Percentiles rank a stretch among this genome's conserved stretches.
Evolutionary conservation across 2,329 filamentous ascomycete genomes (phyloP).

Genomic region (Epicoccum sorghinum): DNA sequence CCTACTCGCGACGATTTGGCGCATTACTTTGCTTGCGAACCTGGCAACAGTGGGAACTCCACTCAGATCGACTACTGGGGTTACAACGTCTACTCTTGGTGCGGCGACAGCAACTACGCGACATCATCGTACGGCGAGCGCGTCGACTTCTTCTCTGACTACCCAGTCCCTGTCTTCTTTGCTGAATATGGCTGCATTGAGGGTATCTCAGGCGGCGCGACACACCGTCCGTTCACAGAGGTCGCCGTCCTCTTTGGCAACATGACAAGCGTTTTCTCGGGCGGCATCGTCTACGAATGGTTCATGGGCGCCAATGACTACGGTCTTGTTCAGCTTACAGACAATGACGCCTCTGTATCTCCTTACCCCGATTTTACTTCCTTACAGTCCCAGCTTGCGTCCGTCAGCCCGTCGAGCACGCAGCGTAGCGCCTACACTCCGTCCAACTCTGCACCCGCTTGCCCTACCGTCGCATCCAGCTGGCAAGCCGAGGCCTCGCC

Average conservation of each 20-base stretch:
- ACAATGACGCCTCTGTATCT: slow-evolving; percentile 64
- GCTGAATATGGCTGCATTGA: slow-evolving; percentile 96
- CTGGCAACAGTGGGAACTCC: slow-evolving; percentile 46
- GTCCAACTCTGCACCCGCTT: slow-evolving; percentile 70
- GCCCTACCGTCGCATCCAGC: slow-evolving; percentile 67
- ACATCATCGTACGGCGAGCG: slow-evolving; percentile 80
- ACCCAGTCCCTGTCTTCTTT: slow-evolving; percentile 95
- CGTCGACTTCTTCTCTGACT: slow-evolving; percentile 83
- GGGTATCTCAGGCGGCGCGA: slow-evolving; percentile 42
- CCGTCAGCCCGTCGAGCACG: slow-evolving; percentile 69
- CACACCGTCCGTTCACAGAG: slow-evolving; percentile 80
- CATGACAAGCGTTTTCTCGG: slow-evolving; percentile 89
- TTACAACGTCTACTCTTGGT: slow-evolving; percentile 99
- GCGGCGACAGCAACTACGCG: slow-evolving; percentile 78
- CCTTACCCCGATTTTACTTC: slow-evolving; percentile 73
- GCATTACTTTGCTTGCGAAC: slow-evolving; percentile 92
- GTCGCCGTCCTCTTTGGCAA: slow-evolving; percentile 80
- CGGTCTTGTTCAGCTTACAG: slow-evolving; percentile 72
- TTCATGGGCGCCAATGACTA: slow-evolving; percentile 91
- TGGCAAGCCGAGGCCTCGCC: slow-evolving; percentile 73
- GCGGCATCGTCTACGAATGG: slow-evolving; percentile 99
- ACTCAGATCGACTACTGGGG: slow-evolving; percentile 93
- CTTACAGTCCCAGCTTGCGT: slow-evolving; percentile 71
- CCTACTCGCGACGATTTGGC: slow-evolving; percentile 81
- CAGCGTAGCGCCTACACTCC: slow-evolving; percentile 71